phyloP scores from a whole-genome alignment of 345 rosid species.

The Acer negundo region DNA sequence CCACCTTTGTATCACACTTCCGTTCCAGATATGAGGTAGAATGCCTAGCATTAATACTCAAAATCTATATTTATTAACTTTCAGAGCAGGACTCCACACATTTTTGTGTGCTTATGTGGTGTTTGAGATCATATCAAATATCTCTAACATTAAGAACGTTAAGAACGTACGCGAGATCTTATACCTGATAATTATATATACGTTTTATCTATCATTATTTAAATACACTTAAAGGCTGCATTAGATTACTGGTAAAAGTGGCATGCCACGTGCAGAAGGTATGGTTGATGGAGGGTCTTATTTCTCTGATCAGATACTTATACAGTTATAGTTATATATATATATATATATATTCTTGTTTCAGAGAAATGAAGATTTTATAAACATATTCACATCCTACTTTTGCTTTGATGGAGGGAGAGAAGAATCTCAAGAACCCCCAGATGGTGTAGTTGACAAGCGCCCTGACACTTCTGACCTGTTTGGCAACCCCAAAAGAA shows the following conservation, averaged over 20 bases:
- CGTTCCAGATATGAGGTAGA: no score
- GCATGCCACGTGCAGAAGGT: not conserved
- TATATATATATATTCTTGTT: not conserved
- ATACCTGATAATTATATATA: no score
- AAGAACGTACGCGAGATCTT: no score
- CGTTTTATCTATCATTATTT: no score
- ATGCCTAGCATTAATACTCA: no score
- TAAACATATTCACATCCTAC: not conserved
- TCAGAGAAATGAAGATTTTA: not conserved
- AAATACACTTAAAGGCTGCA: not conserved
- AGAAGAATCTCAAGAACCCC: constrained; percentile 19
- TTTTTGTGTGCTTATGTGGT: no score
- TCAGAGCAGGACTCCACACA: no score
- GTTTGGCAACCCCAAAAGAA: constrained; percentile 5
- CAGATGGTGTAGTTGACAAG: constrained; percentile 20
- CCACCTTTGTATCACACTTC: no score
- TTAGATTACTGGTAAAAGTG: not conserved
- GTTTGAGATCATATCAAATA: no score
- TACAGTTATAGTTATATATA: no score
- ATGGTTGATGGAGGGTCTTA: not conserved
- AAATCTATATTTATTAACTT: no score
- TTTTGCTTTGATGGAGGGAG: not conserved
- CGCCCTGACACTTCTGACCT: constrained; percentile 24
- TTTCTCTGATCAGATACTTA: not conserved
- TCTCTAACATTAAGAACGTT: no score